Conservation (phyloP, 805 yeast species). For the Pichia cephalocereana region DNA sequence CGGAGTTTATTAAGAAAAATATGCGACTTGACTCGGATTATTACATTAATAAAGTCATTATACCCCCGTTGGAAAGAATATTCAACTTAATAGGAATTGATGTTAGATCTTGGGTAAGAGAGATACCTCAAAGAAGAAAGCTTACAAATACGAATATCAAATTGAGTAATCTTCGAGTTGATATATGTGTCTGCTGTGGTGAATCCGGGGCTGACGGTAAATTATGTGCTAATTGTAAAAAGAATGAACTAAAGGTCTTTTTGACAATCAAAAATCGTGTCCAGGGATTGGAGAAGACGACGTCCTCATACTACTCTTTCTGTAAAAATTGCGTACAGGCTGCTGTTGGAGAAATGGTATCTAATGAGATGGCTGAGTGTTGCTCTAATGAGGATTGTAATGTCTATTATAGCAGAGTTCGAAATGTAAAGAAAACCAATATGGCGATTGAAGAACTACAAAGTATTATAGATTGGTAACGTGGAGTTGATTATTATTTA, state of each 20-base stretch:
- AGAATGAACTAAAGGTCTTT: slow-evolving; percentile 29
- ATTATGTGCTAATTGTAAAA: slow-evolving; percentile 29
- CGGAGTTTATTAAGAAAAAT: slow-evolving; percentile 43
- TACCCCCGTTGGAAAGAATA: slow-evolving; percentile 84
- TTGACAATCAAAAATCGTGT: slow-evolving; percentile 23
- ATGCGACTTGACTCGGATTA: slow-evolving; percentile 68
- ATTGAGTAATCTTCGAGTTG: slow-evolving; percentile 17
- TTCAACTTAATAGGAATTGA: slow-evolving; percentile 80
- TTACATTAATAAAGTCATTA: slow-evolving; percentile 71
- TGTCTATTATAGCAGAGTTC: slow-evolving; percentile 45
- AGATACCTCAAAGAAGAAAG: slow-evolving; percentile 40
- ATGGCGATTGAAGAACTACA: slow-evolving; percentile 4
- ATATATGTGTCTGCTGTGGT: slow-evolving; percentile 24
- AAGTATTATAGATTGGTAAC: slow-evolving; percentile 18
- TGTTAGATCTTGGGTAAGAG: slow-evolving; percentile 64
- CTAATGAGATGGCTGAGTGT: slow-evolving; percentile 16
- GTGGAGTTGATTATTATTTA: too few species aligned
- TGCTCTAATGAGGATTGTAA: slow-evolving; percentile 64
- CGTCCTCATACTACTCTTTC: slow-evolving; percentile 17
- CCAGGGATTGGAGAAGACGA: slow-evolving; percentile 20
- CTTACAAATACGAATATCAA: slow-evolving; percentile 10
- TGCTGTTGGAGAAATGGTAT: slow-evolving; percentile 24
- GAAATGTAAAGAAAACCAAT: slow-evolving; percentile 26
- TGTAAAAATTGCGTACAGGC: slow-evolving; percentile 27
- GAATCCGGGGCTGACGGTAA: slow-evolving; percentile 1